Conservation (phyloP, 306 rosid species). For the Acmispon strigosus region DNA sequence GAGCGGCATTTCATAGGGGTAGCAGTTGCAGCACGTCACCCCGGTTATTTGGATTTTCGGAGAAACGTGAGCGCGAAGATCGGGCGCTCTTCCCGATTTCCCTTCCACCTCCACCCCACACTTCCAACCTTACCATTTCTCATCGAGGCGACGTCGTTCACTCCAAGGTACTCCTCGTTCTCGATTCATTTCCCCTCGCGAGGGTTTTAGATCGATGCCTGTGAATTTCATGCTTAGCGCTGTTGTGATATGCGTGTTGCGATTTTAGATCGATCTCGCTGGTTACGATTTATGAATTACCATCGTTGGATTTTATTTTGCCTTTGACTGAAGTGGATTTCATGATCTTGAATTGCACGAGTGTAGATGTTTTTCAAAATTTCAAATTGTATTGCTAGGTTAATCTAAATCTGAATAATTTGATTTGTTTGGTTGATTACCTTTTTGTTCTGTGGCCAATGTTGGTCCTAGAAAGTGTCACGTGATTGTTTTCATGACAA, state of each 20-base stretch:
- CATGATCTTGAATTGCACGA: background rate
- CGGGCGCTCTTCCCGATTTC: conserved; percentile 11
- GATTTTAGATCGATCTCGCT: background rate
- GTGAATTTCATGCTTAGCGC: background rate
- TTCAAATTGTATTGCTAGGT: background rate
- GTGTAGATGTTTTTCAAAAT: background rate
- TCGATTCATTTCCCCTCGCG: background rate
- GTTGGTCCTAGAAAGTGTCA: background rate
- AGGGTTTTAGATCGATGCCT: background rate
- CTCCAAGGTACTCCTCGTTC: conserved; percentile 23
- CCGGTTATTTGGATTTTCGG: conserved; percentile 6
- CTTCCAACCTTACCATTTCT: background rate
- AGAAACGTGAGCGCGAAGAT: conserved; percentile 33
- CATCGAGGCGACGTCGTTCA: background rate
- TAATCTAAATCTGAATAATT: background rate
- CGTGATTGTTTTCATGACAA: background rate
- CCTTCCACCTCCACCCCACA: background rate
- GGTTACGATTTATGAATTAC: conserved; percentile 7
- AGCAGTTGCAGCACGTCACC: conserved; percentile 17
- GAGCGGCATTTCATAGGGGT: background rate
- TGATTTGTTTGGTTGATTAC: background rate
- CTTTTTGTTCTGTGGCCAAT: background rate
- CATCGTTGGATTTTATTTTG: background rate
- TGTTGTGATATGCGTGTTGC: background rate
- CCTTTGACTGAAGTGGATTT: background rate